These are phyloP conservation scores for Penstemon davidsonii DNA, from an alignment of 257 asterid genomes.

Conservation along the genomic window DNA sequence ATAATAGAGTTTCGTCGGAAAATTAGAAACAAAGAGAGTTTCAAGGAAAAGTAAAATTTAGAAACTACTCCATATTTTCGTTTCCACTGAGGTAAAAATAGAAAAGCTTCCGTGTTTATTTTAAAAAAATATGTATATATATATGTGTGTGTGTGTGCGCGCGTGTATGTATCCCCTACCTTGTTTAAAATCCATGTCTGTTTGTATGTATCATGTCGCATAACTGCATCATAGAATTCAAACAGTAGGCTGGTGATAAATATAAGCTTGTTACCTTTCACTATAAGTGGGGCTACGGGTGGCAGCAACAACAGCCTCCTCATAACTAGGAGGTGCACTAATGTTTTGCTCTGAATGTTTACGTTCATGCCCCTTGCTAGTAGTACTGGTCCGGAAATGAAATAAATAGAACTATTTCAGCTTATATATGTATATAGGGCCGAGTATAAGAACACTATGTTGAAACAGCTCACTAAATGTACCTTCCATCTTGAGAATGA, in stretches of 20 bases:
- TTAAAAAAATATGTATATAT: too few relatives aligned
- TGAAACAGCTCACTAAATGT: conserved; percentile 13
- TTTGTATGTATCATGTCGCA: too few relatives aligned
- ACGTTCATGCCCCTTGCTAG: conserved; percentile 47
- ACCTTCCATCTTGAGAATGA: conserved; percentile 67
- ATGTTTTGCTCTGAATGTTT: conserved; percentile 68
- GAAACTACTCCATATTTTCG: too few relatives aligned
- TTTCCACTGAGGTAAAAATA: too few relatives aligned
- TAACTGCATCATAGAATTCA: too few relatives aligned
- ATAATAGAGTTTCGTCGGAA: too few relatives aligned
- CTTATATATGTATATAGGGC: conserved; percentile 16
- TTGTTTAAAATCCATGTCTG: too few relatives aligned
- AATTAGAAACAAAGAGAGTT: too few relatives aligned
- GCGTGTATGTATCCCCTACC: too few relatives aligned
- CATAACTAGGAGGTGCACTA: conserved; percentile 85
- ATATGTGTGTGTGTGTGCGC: too few relatives aligned
- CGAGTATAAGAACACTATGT: conserved; percentile 19
- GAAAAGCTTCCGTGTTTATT: too few relatives aligned
- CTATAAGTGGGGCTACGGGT: conserved; percentile 67
- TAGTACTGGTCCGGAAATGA: conserved; percentile 39
- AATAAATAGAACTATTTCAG: neutral
- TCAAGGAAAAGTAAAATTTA: too few relatives aligned
- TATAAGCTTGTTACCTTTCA: conserved; percentile 55
- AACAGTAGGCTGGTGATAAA: conserved; percentile 17
- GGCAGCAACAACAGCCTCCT: conserved; percentile 64